phyloP scores from a whole-genome alignment of 139 green algal genomes.

The Eudorina sp. region DNA sequence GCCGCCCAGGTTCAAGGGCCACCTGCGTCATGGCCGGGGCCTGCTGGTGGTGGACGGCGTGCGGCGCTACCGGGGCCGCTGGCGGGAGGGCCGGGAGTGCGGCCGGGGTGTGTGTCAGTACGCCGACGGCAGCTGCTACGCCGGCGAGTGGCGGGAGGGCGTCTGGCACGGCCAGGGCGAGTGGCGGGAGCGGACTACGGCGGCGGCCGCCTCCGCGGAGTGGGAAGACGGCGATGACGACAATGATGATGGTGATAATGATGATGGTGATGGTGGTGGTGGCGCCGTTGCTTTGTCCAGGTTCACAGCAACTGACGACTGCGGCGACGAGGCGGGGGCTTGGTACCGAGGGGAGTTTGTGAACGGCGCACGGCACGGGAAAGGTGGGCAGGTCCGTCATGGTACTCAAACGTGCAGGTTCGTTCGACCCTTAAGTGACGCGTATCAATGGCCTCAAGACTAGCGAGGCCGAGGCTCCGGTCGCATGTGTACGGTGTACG shows the following conservation, averaged over 20 bases:
- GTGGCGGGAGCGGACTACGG: constrained; percentile 28
- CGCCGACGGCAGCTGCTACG: constrained; percentile 36
- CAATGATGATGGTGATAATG: neutral
- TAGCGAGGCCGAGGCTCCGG: too few species aligned
- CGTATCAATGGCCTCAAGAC: too few species aligned
- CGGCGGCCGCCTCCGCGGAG: neutral
- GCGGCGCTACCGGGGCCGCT: constrained; percentile 17
- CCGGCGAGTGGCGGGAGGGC: constrained; percentile 36
- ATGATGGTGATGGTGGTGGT: neutral
- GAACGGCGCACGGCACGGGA: neutral
- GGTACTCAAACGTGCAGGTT: too few species aligned
- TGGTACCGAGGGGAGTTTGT: constrained; percentile 29
- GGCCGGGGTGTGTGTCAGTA: constrained; percentile 23
- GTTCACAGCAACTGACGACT: neutral
- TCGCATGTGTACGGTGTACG: too few species aligned
- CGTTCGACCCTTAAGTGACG: too few species aligned
- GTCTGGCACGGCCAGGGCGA: constrained; percentile 47
- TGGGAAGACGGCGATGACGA: neutral
- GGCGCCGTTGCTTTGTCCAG: neutral
- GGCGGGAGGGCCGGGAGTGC: neutral
- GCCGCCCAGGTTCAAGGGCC: constrained; percentile 34
- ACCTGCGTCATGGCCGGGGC: constrained; percentile 45
- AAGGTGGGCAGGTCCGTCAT: neutral
- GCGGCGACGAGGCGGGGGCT: neutral
- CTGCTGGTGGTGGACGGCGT: constrained; percentile 4